Percentiles rank a stretch among this genome's conserved stretches.
phyloP scores from a whole-genome alignment of 768 basidiomycete genomes.

The Suillus brevipes region DNA sequence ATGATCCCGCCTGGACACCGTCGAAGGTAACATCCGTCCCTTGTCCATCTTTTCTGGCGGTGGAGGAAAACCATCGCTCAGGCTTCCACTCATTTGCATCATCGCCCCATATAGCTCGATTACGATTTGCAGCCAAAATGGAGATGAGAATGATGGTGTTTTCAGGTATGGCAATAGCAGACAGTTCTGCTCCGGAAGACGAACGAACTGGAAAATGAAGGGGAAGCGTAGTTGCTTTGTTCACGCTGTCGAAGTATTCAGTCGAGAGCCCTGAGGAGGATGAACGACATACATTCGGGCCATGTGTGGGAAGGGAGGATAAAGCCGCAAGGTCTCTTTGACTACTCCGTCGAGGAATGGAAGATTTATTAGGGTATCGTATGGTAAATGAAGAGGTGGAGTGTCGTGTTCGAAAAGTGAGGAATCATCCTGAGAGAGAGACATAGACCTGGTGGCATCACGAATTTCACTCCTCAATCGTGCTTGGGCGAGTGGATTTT shows the following conservation, averaged over 20 bases:
- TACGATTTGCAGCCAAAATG: slow-evolving; percentile 42
- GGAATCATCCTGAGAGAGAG: slow-evolving; percentile 3
- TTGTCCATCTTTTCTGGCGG: neutral
- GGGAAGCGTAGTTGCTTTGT: neutral
- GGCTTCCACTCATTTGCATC: slow-evolving; percentile 45
- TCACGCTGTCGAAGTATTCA: neutral
- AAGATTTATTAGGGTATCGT: slow-evolving; percentile 27
- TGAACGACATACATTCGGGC: slow-evolving; percentile 18
- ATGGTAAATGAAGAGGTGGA: slow-evolving; percentile 13
- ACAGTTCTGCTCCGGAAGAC: neutral
- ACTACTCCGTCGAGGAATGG: slow-evolving; percentile 39
- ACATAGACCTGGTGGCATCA: slow-evolving; percentile 13
- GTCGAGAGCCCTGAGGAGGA: no score
- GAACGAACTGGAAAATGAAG: neutral
- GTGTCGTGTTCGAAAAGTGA: slow-evolving; percentile 23
- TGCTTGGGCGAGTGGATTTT: slow-evolving; percentile 6
- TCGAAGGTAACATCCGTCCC: slow-evolving; percentile 27
- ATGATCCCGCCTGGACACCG: slow-evolving; percentile 13
- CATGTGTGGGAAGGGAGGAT: slow-evolving; percentile 22
- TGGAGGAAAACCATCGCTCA: slow-evolving; percentile 40
- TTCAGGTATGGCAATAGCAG: neutral
- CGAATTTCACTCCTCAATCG: slow-evolving; percentile 2
- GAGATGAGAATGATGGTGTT: slow-evolving; percentile 37
- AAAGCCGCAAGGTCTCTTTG: slow-evolving; percentile 34
- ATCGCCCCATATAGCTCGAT: slow-evolving; percentile 45